Evolutionary conservation across 306 rosid genomes (phyloP).

Genomic region (Dryas octopetala): DNA sequence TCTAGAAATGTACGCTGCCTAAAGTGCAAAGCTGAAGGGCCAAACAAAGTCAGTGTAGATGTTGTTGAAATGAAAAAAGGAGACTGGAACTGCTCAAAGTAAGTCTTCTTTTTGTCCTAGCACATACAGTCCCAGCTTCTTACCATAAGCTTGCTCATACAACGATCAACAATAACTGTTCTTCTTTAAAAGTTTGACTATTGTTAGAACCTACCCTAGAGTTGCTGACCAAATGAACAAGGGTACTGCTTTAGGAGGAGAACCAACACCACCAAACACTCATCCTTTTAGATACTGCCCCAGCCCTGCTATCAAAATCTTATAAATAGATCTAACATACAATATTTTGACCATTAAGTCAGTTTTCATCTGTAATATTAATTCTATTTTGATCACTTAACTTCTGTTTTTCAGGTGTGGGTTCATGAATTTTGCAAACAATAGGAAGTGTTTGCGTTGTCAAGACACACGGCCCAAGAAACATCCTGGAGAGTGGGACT

Average conservation of each 20-base stretch:
- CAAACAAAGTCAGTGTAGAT: constrained; percentile 28
- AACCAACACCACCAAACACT: neutral
- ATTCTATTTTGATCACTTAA: constrained; percentile 3
- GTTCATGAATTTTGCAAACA: constrained; percentile 80
- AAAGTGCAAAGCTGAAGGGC: constrained; percentile 69
- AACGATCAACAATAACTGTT: neutral
- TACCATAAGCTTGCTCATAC: too few species aligned
- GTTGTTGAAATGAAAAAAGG: constrained; percentile 69
- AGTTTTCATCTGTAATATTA: neutral
- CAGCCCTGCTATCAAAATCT: neutral
- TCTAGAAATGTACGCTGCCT: constrained; percentile 63
- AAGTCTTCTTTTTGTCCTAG: constrained; percentile 27
- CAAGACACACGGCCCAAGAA: constrained; percentile 53
- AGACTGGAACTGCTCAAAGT: constrained; percentile 87
- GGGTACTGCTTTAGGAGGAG: neutral
- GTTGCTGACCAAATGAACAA: neutral
- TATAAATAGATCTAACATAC: neutral
- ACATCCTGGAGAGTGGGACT: constrained; percentile 72
- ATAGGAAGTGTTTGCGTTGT: constrained; percentile 68
- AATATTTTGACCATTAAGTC: neutral
- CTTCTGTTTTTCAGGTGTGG: constrained; percentile 55
- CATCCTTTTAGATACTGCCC: neutral
- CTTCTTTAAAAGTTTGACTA: neutral
- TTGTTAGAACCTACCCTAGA: neutral
- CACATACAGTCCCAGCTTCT: neutral